Evolutionary conservation across 1,139 yeast genomes (phyloP), one percentile per base, ranked within the genome.

Genomic region (Lodderomyces beijingensis): DNA sequence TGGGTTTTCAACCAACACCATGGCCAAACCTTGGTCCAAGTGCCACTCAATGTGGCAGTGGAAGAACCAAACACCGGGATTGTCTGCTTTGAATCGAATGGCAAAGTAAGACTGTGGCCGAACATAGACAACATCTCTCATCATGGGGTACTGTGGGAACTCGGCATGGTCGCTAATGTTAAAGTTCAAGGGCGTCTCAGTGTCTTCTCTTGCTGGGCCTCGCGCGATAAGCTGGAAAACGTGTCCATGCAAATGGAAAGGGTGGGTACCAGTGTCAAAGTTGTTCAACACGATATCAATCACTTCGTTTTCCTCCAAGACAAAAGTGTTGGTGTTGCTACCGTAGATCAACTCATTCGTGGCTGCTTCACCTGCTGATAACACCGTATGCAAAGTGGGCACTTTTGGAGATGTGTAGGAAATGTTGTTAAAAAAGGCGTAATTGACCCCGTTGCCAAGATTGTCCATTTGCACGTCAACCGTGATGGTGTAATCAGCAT

Each of bases 31-130:
- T 59, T 86, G 95, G 49, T 76, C 78, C 65, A 87, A 72, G 63
- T 87, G 96, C 96, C 96, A 87, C 51, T 87, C 95, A 44, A 87
- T 80, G 50, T 87, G 96, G 61, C 96, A 87, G 56, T 87, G 96
- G 84, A 87, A 87, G 51, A 82, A 70, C 94, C 95, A 86, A 25
- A 85, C 87, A 49, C 95, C 95, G 13, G 95, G 95, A 55, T 86
- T 85, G 49, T 79, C 77, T 31, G 94, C 87, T 45, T 63, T 70
- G 55, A 82, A 81, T 50, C 93, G 64, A 28, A 82, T 44, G 3
- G 80, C 87, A 32, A 79, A 51, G 47, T 77, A 73, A 1, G 88
- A 84, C 44, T 79, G 77, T 19, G 84, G 77, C 38, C 77, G 72
- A 17, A 81, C 78, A 38, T 71, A 63, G 15, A 74, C 74, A 1